A percentile compares a stretch with the other conserved stretches of the same genome.
Evolutionary conservation across 495 filamentous ascomycete species (phyloP).

Genomic region (Amphirosellinia nigrospora): DNA sequence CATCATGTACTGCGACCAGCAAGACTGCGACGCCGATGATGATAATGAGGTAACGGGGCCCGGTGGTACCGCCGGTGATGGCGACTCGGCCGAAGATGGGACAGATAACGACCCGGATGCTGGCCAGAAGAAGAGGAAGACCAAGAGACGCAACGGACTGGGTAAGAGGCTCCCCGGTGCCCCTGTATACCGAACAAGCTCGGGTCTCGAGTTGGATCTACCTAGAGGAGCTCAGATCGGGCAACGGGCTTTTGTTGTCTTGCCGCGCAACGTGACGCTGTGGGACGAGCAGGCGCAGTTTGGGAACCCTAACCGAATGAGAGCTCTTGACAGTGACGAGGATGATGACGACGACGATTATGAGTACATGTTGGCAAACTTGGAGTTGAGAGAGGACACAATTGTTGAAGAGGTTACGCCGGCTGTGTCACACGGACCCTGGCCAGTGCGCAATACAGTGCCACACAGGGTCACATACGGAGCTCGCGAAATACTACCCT

Average conservation of each 20-base stretch:
- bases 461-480: too few species aligned
- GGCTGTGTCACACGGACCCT: too few species aligned
- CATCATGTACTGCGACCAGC: background rate
- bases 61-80: background rate
- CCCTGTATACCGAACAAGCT: conserved; percentile 11
- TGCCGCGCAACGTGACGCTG: conserved; percentile 16
- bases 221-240: conserved; percentile 3
- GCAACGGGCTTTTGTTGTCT: conserved; percentile 15
- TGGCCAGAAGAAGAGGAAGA: conserved; percentile 1
- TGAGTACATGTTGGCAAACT: conserved; percentile 10
- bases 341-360: conserved; percentile 6
- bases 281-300: conserved; percentile 17
- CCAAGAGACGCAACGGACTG: background rate
- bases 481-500: too few species aligned
- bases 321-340: background rate
- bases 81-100: conserved; percentile 9
- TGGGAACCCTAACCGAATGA: conserved; percentile 1
- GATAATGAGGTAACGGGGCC: conserved; percentile 10
- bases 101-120: conserved; percentile 4
- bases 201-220: conserved; percentile 9
- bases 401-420: conserved; percentile 2
- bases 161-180: conserved; percentile 1
- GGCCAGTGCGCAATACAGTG: too few species aligned
- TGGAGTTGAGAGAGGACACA: conserved; percentile 12
- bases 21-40: conserved; percentile 4